A percentile compares a stretch with the other conserved stretches of the same genome.
These are phyloP conservation scores for Thalassia testudinum DNA, from an alignment of 116 monocot genomes.

Conservation along the genomic window DNA sequence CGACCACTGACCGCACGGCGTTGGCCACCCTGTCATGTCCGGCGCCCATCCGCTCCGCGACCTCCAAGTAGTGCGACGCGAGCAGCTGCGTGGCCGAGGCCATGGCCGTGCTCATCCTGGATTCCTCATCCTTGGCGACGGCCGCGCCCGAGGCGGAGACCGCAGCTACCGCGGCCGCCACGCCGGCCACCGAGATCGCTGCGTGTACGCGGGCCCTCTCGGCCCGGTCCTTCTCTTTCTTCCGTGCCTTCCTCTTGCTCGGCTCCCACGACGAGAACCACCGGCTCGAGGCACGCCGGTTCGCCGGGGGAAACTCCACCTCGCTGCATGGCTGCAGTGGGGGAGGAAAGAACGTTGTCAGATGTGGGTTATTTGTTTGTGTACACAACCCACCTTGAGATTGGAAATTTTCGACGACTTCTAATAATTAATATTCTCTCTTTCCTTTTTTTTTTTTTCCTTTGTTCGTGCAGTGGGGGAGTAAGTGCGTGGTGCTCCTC, in stretches of 20 bases:
- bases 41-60: constrained; percentile 50
- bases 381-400: no score
- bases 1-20: constrained; percentile 47
- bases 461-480: no score
- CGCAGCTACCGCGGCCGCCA: constrained; percentile 72
- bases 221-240: constrained; percentile 48
- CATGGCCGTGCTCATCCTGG: constrained; percentile 45
- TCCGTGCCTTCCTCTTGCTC: constrained; percentile 5
- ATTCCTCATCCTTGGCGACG: not conserved
- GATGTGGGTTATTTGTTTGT: no score
- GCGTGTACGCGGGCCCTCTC: constrained; percentile 60
- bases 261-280: constrained; percentile 35
- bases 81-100: constrained; percentile 64
- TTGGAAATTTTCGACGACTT: no score
- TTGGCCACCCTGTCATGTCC: constrained; percentile 24
- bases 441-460: no score
- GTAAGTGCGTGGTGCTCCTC: no score
- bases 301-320: not conserved
- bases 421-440: no score
- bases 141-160: constrained; percentile 14
- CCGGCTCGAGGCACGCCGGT: not conserved
- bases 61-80: constrained; percentile 74
- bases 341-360: not conserved
- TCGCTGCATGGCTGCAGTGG: not conserved
- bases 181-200: constrained; percentile 48